Conservation (phyloP, 108 stramenopile species). For the Nannochloropsis gaditana region DNA sequence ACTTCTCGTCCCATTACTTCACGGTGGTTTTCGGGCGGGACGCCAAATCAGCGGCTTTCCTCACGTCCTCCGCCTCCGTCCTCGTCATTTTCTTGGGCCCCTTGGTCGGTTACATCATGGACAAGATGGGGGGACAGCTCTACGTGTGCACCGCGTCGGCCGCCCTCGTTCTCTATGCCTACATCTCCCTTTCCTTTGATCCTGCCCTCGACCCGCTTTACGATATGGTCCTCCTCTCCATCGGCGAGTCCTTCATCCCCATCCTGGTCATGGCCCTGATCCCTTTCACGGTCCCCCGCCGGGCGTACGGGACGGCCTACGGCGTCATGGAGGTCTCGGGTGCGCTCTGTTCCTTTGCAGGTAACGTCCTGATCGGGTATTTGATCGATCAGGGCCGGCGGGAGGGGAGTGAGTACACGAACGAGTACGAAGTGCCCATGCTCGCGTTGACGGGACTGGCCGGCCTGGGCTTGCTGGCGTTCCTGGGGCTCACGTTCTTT, state of each 20-base stretch:
- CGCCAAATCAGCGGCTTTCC: conserved; percentile 26
- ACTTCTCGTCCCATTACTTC: conserved; percentile 32
- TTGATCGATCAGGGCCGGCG: not conserved
- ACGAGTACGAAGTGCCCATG: not conserved
- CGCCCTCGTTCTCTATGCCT: not conserved
- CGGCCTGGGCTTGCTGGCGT: not conserved
- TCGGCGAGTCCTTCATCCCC: not conserved
- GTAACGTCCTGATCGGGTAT: not conserved
- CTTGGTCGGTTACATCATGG: conserved; percentile 30
- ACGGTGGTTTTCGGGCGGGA: conserved; percentile 22
- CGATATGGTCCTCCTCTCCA: not conserved
- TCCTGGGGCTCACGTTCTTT: not conserved
- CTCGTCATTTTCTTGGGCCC: conserved; percentile 34
- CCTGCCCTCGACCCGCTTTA: not conserved
- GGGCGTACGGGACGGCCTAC: not conserved
- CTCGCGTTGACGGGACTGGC: not conserved
- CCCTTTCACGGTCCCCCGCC: not conserved
- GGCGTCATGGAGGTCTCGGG: not conserved
- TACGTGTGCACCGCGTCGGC: conserved; percentile 22
- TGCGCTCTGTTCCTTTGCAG: not conserved
- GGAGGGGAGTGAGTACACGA: not conserved
- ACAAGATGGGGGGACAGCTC: conserved; percentile 33
- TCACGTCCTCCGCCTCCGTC: conserved; percentile 30
- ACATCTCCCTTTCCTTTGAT: not conserved
- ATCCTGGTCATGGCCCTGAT: not conserved